Base-by-base conservation (phyloP, 495 filamentous ascomycete genomes). In the Tuber borchii region DNA sequence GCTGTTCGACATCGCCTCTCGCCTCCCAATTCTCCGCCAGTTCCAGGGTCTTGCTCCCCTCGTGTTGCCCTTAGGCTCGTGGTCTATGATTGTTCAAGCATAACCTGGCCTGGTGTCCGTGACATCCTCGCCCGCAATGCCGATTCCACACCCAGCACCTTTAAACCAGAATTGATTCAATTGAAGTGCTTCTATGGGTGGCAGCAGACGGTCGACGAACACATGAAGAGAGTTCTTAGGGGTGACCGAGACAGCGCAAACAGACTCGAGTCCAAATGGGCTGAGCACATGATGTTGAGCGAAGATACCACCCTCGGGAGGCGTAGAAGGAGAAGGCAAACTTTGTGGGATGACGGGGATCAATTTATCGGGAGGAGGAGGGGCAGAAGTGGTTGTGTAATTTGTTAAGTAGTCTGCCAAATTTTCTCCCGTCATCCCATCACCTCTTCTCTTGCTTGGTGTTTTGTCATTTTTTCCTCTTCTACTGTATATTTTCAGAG, bases 171-270 rank as follows among this genome's bases (percentile, higher is more conserved):
- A 79, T 89, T 97, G 72, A 92, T 98, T 73, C 85, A 88, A 26
- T 87, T 99, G 56, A 97, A 97, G 83, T 97, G 93, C 83, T 98
- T 93, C 86, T 95, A 97, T 83, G 93, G 90, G 31, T 98, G 93
- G 90, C 95, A 99, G 85, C 91, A 91, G 83, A 97, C 94, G 4
- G 94, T 97, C 34, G 91, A 97, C 75, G 93, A 97, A 82, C 95
- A 97, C 83, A 94, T 88, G 70, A 92, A 93, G 83, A 89, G 94
- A 3, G 92, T 97, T 1, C 84, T 96, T 44, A 86, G 88, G 26
- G 93, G 93, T 1, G 91, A 97, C 73, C 86, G 92, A 37, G 84
- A 85, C 0, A 86, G 91, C 5, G 95, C 95, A 2, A 85, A 85
- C 46, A 85, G 91, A 19, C 86, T 99, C 34, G 94, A 97, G 85